Percentiles rank a stretch among this genome's conserved stretches.
Evolutionary conservation across 2,329 filamentous ascomycete genomes (phyloP).

Genomic region (Huntiella abstrusa): DNA sequence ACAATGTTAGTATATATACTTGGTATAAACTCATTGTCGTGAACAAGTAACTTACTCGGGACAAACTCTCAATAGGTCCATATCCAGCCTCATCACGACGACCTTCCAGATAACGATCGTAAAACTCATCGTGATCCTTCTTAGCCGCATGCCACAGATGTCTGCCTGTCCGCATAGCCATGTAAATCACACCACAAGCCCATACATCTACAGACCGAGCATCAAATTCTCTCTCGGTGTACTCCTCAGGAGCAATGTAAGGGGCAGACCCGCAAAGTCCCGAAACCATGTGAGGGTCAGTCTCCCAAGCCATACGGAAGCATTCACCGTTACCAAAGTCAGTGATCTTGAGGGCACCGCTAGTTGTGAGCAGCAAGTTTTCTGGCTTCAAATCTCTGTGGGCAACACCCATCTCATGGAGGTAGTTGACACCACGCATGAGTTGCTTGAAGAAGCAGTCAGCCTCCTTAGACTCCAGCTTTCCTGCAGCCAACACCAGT

Average conservation of each 20-base stretch:
- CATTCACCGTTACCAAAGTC: constrained; percentile 98
- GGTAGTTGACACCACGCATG: constrained; percentile 97
- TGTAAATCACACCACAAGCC: constrained; percentile 98
- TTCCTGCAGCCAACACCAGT: constrained; percentile 73
- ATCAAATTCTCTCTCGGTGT: constrained; percentile 87
- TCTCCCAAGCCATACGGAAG: constrained; percentile 99
- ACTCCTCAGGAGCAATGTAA: constrained; percentile 95
- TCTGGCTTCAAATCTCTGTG: constrained; percentile 95
- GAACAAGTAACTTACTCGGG: constrained; percentile 49
- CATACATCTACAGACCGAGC: constrained; percentile 94
- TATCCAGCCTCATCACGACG: constrained; percentile 90
- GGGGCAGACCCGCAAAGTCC: constrained; percentile 91
- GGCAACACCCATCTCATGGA: constrained; percentile 98
- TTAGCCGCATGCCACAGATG: constrained; percentile 95
- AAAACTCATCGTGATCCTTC: constrained; percentile 95
- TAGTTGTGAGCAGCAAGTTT: constrained; percentile 81
- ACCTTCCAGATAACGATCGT: constrained; percentile 81
- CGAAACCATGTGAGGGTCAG: constrained; percentile 93
- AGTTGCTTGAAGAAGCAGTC: constrained; percentile 99
- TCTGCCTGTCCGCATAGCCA: constrained; percentile 94
- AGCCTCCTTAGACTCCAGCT: constrained; percentile 79
- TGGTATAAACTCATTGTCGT: neutral
- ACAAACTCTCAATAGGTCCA: constrained; percentile 83
- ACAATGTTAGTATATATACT: constrained; percentile 3
- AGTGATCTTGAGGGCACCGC: constrained; percentile 88